phyloP scores from a whole-genome alignment of 768 basidiomycete genomes.

The Hysterangium stoloniferum region DNA sequence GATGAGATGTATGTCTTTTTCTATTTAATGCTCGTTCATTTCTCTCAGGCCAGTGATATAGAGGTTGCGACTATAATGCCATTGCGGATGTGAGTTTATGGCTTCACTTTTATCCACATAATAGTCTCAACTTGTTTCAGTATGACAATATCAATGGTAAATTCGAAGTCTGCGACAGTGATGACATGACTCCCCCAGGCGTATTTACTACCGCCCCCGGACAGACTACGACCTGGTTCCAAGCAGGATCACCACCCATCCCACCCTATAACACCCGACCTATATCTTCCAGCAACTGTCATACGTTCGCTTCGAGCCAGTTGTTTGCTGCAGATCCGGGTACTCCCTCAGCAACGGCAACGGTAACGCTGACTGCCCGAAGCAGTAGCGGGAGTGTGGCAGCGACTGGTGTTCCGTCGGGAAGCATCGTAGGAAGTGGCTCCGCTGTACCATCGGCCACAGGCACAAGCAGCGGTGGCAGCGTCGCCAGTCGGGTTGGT shows the following conservation, averaged over 20 bases:
- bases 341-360: slow-evolving; percentile 2
- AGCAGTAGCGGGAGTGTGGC: too few species aligned
- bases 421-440: too few species aligned
- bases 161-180: slow-evolving; percentile 14
- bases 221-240: slow-evolving; percentile 11
- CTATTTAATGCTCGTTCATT: not conserved
- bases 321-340: slow-evolving; percentile 11
- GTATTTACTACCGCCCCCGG: slow-evolving; percentile 12
- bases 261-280: slow-evolving; percentile 9
- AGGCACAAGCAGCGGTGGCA: too few species aligned
- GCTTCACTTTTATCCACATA: not conserved
- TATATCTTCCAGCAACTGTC: slow-evolving; percentile 13
- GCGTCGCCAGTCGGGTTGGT: too few species aligned
- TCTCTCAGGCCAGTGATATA: not conserved
- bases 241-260: slow-evolving; percentile 10
- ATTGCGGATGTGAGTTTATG: slow-evolving; percentile 11
- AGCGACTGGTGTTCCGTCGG: too few species aligned
- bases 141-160: slow-evolving; percentile 14
- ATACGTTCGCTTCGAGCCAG: slow-evolving; percentile 10
- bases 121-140: not conserved
- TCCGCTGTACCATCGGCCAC: too few species aligned
- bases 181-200: slow-evolving; percentile 14
- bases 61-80: slow-evolving; percentile 14
- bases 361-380: too few species aligned
- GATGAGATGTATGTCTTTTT: slow-evolving; percentile 10